Conservation (phyloP, 495 filamentous ascomycete genomes). For the Letharia lupina region DNA sequence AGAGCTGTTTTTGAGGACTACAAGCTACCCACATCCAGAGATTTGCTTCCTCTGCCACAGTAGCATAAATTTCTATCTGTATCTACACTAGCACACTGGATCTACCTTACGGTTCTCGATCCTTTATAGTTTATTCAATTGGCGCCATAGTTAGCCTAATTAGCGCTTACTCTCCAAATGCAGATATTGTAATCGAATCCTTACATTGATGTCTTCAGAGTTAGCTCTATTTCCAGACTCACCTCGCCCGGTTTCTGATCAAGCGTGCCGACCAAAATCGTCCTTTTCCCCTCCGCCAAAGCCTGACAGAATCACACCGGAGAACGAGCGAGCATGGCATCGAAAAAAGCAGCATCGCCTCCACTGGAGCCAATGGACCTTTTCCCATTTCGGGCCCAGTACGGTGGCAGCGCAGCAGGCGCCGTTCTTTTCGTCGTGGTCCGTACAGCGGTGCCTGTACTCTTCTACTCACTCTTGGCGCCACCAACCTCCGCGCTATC, state of each 20-base stretch:
- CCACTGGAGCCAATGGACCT: slow-evolving; percentile 5
- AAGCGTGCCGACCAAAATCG: too few relatives aligned
- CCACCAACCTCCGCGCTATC: background rate
- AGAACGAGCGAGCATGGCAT: background rate
- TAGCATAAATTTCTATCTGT: too few relatives aligned
- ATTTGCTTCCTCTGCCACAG: background rate
- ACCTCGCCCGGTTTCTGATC: too few relatives aligned
- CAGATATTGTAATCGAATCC: too few relatives aligned
- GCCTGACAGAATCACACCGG: background rate
- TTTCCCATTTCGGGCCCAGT: slow-evolving; percentile 7
- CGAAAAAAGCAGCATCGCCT: background rate
- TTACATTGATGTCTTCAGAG: too few relatives aligned
- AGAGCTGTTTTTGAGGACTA: background rate
- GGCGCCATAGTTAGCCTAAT: background rate
- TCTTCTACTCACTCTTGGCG: slow-evolving; percentile 10
- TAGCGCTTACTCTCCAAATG: background rate
- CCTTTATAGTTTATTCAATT: background rate
- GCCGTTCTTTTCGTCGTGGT: background rate
- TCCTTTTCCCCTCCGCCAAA: background rate
- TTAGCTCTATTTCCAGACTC: too few relatives aligned
- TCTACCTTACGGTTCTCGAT: background rate
- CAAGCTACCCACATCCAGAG: background rate
- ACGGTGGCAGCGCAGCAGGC: slow-evolving; percentile 5
- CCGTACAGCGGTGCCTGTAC: background rate
- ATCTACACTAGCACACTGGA: too few relatives aligned